These are phyloP conservation scores for Phalaenopsis hybrid DNA, from an alignment of 116 monocot species.

Conservation along the genomic window DNA sequence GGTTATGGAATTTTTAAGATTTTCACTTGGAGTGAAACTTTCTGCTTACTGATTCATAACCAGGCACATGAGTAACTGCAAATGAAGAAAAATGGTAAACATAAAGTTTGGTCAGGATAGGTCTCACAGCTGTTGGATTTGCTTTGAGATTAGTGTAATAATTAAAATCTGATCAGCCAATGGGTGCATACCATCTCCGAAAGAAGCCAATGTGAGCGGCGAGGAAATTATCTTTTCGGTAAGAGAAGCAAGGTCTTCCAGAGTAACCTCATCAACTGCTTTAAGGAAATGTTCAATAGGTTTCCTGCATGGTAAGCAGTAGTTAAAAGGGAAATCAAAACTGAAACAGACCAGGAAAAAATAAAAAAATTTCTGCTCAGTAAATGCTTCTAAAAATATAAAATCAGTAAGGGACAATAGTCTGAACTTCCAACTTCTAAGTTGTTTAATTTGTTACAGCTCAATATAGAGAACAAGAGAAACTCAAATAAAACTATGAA, in stretches of 20 bases:
- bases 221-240: conserved; percentile 79
- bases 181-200: conserved; percentile 65
- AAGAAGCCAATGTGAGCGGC: conserved; percentile 87
- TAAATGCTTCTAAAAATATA: too few relatives aligned
- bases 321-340: too few relatives aligned
- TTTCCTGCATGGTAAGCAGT: conserved; percentile 39
- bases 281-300: conserved; percentile 73
- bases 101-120: background rate
- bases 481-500: too few relatives aligned
- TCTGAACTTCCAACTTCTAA: too few relatives aligned
- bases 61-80: conserved; percentile 72
- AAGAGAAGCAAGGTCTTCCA: conserved; percentile 66
- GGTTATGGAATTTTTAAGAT: background rate
- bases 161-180: too few relatives aligned
- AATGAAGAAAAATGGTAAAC: background rate
- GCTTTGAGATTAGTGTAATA: too few relatives aligned
- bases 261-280: conserved; percentile 54
- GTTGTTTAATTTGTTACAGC: too few relatives aligned
- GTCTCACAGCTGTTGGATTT: too few relatives aligned
- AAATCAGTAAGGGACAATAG: too few relatives aligned
- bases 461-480: too few relatives aligned
- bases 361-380: too few relatives aligned
- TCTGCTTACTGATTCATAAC: conserved; percentile 63
- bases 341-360: too few relatives aligned
- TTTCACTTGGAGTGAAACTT: conserved; percentile 48